Percentiles rank a stretch among this genome's conserved stretches.
These are phyloP conservation scores for Sisymbrium irio DNA, from an alignment of 345 rosid genomes.

Conservation along the genomic window DNA sequence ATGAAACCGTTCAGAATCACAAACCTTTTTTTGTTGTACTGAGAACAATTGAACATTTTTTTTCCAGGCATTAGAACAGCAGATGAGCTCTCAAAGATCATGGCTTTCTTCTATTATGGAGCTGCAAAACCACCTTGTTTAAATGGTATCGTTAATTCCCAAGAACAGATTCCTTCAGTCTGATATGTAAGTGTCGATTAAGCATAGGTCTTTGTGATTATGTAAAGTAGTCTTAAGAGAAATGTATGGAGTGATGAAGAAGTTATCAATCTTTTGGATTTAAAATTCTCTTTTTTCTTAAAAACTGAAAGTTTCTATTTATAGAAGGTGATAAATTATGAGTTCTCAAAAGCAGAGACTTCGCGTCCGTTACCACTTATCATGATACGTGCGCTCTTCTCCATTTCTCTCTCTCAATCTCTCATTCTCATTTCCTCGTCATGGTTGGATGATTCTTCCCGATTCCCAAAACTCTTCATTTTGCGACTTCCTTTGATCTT, in stretches of 20 bases:
- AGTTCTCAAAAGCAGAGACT: slow-evolving; percentile 17
- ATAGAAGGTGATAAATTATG: slow-evolving; percentile 12
- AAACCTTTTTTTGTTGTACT: background rate
- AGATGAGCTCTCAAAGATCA: slow-evolving; percentile 73
- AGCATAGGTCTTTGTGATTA: background rate
- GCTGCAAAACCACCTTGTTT: slow-evolving; percentile 79
- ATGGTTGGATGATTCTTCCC: slow-evolving; percentile 13
- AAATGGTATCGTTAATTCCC: slow-evolving; percentile 27
- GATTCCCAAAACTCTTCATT: slow-evolving; percentile 17
- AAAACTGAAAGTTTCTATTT: slow-evolving; percentile 22
- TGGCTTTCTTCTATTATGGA: slow-evolving; percentile 91
- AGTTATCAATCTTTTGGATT: slow-evolving; percentile 7
- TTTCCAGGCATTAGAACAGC: slow-evolving; percentile 66
- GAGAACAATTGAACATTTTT: background rate
- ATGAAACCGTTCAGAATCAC: background rate
- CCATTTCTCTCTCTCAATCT: slow-evolving; percentile 34
- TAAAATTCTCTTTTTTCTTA: background rate
- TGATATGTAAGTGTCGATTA: slow-evolving; percentile 17
- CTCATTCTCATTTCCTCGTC: slow-evolving; percentile 26
- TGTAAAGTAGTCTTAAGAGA: slow-evolving; percentile 9
- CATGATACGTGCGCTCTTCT: slow-evolving; percentile 34
- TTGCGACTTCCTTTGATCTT: slow-evolving; percentile 16
- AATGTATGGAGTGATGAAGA: slow-evolving; percentile 11
- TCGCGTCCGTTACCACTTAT: slow-evolving; percentile 33
- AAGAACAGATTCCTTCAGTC: slow-evolving; percentile 60